A percentile compares a stretch with the other conserved stretches of the same genome.
phyloP scores from a whole-genome alignment of 2,329 filamentous ascomycete species.

The Ilyonectria robusta region DNA sequence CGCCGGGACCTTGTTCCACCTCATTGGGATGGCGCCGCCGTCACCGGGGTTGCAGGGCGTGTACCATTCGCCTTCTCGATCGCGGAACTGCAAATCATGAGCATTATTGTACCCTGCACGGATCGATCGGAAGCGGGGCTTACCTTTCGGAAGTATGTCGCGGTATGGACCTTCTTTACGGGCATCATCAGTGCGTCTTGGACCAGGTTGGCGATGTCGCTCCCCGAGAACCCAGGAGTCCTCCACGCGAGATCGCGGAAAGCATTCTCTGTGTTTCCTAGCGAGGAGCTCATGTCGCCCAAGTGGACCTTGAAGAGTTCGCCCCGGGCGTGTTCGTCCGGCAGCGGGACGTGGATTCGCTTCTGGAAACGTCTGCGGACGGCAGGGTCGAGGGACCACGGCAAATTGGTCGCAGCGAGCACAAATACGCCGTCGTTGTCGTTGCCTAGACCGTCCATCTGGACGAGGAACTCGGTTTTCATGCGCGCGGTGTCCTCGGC shows the following conservation, averaged over 20 bases:
- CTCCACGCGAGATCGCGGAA: constrained; percentile 14
- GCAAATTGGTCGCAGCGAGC: constrained; percentile 27
- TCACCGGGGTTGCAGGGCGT: constrained; percentile 23
- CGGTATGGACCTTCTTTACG: constrained; percentile 21
- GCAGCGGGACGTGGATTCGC: constrained; percentile 28
- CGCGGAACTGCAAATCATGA: constrained; percentile 11
- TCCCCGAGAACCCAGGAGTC: constrained; percentile 24
- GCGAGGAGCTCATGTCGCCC: constrained; percentile 12
- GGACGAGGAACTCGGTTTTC: constrained; percentile 29
- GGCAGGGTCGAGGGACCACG: constrained; percentile 27
- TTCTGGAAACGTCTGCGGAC: constrained; percentile 30
- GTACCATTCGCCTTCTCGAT: constrained; percentile 28
- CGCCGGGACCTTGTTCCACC: constrained; percentile 28
- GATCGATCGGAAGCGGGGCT: not conserved
- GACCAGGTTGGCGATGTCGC: constrained; percentile 25
- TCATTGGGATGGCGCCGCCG: constrained; percentile 16
- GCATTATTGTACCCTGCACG: not conserved
- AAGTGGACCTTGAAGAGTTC: constrained; percentile 31
- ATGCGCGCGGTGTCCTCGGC: constrained; percentile 19
- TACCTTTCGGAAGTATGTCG: constrained; percentile 32
- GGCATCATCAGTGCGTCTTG: constrained; percentile 31
- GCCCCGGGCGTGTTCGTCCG: constrained; percentile 17
- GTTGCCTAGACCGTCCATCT: constrained; percentile 28
- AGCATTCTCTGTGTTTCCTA: not conserved
- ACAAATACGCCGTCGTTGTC: constrained; percentile 30